Base-by-base conservation (phyloP, 2,329 filamentous ascomycete genomes). In the Exophiala calicioides region DNA sequence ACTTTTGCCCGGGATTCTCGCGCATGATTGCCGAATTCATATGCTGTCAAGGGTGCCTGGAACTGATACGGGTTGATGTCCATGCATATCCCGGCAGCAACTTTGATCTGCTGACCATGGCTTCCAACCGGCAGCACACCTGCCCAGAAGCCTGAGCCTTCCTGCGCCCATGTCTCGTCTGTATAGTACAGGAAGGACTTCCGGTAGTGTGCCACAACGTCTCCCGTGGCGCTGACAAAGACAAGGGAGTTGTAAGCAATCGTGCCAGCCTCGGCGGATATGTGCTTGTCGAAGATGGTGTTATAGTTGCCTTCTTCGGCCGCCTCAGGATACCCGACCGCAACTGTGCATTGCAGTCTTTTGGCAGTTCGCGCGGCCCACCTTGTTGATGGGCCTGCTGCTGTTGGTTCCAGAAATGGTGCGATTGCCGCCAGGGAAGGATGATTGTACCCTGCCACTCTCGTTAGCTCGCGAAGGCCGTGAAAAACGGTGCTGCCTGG, bases 131-230 rank as follows among this genome's bases (percentile, higher is more conserved):
- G 61, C 4, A 69, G 48, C n/a, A 60, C 55, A 15, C 58, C 55
- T 7, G 58, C 55, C 53, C 60, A 58, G 52, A 64, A 61, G 23
- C 64, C 57, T 16, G 56, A 49, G 2, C 77, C 76, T 66, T 81
- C 78, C 12, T 68, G 59, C 2, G 81, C 79, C 81, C 81, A 85
- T 1, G 76, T 79, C 58, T 83, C 81, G 57, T 85, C 81, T 5
- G 81, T 84, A 64, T 81, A 83, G 68, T 83, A 85, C 50, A 85
- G 73, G 57, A 83, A 83, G 8, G 73, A 72, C 62, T 85, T 85
- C 53, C 80, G 77, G 64, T 84, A 83, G 59, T 82, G 81, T 33
- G 70, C 66, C 9, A 84, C 56, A 2, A 81, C 65, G n/a, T 70
- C 58, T 3, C 81, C 81, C 0, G 61, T 55, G 3, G 78, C 73